phyloP scores from a whole-genome alignment of 225 moss, liverwort and hornwort genomes.

The Polytrichum formosum region DNA sequence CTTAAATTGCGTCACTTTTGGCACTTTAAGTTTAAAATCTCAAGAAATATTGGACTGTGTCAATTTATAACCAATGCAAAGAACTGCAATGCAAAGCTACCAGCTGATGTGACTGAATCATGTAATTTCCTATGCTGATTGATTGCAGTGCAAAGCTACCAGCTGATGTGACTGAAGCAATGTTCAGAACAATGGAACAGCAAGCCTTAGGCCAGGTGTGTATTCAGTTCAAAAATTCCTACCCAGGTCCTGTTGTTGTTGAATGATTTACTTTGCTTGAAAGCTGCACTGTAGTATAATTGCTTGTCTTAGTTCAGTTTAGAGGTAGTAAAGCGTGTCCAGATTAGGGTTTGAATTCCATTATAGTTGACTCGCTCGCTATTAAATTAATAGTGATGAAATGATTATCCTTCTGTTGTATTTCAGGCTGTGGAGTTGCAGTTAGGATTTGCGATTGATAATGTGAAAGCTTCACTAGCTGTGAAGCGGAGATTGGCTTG shows the following conservation, averaged over 20 bases:
- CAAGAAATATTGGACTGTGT: too few relatives aligned
- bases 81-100: too few relatives aligned
- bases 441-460: conserved; percentile 56
- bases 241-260: background rate
- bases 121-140: too few relatives aligned
- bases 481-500: conserved; percentile 65
- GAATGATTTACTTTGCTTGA: background rate
- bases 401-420: background rate
- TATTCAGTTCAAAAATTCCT: background rate
- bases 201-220: conserved; percentile 52
- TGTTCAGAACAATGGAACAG: conserved; percentile 42
- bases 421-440: conserved; percentile 55
- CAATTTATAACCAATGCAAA: too few relatives aligned
- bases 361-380: too few relatives aligned
- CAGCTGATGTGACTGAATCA: too few relatives aligned
- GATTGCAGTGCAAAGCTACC: conserved; percentile 40
- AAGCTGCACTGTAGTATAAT: background rate
- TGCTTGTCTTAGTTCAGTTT: background rate
- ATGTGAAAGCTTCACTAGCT: conserved; percentile 55
- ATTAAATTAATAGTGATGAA: background rate
- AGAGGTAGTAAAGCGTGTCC: background rate
- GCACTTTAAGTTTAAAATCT: too few relatives aligned
- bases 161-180: conserved; percentile 42
- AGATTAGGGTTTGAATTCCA: too few relatives aligned
- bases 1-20: too few relatives aligned